Conservation (phyloP, 768 basidiomycete species). For the Imleria badia region DNA sequence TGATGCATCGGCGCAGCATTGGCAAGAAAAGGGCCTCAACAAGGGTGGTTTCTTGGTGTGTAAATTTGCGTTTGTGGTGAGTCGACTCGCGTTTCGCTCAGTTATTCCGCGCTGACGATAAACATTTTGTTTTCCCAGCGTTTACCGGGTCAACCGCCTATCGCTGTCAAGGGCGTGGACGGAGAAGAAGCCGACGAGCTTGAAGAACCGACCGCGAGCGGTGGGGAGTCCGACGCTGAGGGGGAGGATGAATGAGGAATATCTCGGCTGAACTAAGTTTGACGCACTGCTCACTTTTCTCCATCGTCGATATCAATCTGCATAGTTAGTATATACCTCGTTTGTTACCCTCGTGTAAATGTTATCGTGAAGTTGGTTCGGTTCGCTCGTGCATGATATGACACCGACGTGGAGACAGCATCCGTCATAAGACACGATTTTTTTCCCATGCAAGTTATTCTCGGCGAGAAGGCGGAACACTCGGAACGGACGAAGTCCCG, state of each 20-base stretch:
- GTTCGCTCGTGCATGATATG: no score
- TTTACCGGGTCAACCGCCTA: conserved; percentile 23
- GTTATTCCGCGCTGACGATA: no score
- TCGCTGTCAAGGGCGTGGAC: conserved; percentile 22
- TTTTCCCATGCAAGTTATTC: no score
- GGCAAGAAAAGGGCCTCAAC: conserved; percentile 73
- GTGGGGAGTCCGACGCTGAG: conserved; percentile 5
- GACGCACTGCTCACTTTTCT: background rate
- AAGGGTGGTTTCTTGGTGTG: conserved; percentile 74
- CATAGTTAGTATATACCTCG: background rate
- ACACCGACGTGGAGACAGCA: no score
- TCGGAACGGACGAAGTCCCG: no score
- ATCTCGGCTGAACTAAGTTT: no score
- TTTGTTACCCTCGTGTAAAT: background rate
- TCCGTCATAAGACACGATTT: no score
- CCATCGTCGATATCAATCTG: background rate
- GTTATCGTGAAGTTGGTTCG: background rate
- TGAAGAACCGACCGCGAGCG: background rate
- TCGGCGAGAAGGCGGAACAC: no score
- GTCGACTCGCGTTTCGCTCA: conserved; percentile 8
- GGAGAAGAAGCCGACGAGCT: conserved; percentile 8
- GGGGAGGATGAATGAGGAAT: background rate
- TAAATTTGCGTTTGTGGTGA: conserved; percentile 80
- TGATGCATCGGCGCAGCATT: conserved; percentile 45
- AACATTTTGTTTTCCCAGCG: conserved; percentile 16